Base-by-base conservation (phyloP, 1,284 basidiomycete species). In the Austroboletus novae-zelandiae region DNA sequence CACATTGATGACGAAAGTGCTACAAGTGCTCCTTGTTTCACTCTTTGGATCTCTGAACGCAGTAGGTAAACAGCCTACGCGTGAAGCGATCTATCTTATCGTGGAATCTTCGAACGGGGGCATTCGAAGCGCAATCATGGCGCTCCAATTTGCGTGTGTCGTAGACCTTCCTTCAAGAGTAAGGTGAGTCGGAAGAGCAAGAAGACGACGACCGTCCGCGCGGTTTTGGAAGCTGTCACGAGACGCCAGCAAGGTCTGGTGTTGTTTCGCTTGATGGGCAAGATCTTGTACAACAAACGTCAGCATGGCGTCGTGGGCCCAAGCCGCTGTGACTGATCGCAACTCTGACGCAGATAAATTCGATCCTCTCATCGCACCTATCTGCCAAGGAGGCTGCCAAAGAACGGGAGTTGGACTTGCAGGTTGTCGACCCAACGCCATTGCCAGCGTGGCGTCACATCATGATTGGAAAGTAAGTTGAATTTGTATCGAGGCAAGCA, bases 241-340 rank as follows among this genome's bases (percentile, higher is more conserved):
- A 73, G 86, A 47, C 76, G 93, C 44, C 95, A 98, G 61, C 87
- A 93, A 59, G 89, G 86, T 49, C 73, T 99, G 10, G 85, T 83
- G 3, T 73, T 99, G 36, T 99, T 98, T 62, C 97, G 98, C 71
- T 74, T 98, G 8, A 73, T 99, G 34, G 97, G 96, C 7, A 96
- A 91, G 70, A 80, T 98, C 3, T 70, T 99, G 45, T 99, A 96
- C 68, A 98, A 97, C 69, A 99, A 98, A 70, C 83, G 96, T 92
- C 51, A 27, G 51, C 14, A n/a, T 17, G 6, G 6, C 35, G 9
- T 43, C 34, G 30, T 8, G 4, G 15, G 17, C 1, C 23, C 2
- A 13, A 32, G 11, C 11, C 3, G 9, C 13, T 36, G 27, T 51
- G n/a, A 15, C 43, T 64, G 25, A 66, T 29, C 37, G 39, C 37